Conservation (phyloP, 345 rosid genomes). For the Firmiana major region DNA sequence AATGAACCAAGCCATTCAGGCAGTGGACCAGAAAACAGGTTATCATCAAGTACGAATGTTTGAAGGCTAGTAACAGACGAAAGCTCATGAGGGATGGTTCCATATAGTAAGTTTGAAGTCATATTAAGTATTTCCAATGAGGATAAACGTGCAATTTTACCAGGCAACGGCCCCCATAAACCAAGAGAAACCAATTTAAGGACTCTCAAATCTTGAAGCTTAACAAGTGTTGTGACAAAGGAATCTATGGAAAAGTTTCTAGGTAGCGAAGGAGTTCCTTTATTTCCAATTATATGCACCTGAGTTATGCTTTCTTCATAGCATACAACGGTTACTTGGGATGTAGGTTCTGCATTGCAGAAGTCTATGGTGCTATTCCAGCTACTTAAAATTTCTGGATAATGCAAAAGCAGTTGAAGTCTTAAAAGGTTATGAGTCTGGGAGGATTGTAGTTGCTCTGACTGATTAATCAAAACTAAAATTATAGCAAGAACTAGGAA, state of each 20-base stretch:
- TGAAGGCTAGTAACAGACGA: slow-evolving; percentile 58
- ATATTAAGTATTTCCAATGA: slow-evolving; percentile 79
- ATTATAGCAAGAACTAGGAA: slow-evolving; percentile 36
- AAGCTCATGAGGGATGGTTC: slow-evolving; percentile 59
- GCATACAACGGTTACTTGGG: slow-evolving; percentile 72
- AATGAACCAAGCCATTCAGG: slow-evolving; percentile 65
- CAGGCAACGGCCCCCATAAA: slow-evolving; percentile 87
- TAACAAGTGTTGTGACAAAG: slow-evolving; percentile 66
- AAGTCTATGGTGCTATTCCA: slow-evolving; percentile 77
- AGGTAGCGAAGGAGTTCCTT: slow-evolving; percentile 46
- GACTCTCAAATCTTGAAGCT: slow-evolving; percentile 76
- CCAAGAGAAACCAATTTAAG: slow-evolving; percentile 81
- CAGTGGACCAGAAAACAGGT: slow-evolving; percentile 61
- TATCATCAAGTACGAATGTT: slow-evolving; percentile 76
- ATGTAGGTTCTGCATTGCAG: slow-evolving; percentile 69
- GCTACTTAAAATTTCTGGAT: slow-evolving; percentile 52
- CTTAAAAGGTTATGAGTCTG: slow-evolving; percentile 66
- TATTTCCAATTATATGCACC: slow-evolving; percentile 68
- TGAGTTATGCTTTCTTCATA: slow-evolving; percentile 77
- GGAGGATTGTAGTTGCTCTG: slow-evolving; percentile 74
- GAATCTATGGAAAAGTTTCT: slow-evolving; percentile 73
- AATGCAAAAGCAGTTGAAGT: slow-evolving; percentile 57
- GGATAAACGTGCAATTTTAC: slow-evolving; percentile 57
- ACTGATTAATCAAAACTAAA: slow-evolving; percentile 32
- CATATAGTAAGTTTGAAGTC: slow-evolving; percentile 73